Evolutionary conservation across 2,329 filamentous ascomycete genomes (phyloP).

Genomic region (Zalaria obscura): DNA sequence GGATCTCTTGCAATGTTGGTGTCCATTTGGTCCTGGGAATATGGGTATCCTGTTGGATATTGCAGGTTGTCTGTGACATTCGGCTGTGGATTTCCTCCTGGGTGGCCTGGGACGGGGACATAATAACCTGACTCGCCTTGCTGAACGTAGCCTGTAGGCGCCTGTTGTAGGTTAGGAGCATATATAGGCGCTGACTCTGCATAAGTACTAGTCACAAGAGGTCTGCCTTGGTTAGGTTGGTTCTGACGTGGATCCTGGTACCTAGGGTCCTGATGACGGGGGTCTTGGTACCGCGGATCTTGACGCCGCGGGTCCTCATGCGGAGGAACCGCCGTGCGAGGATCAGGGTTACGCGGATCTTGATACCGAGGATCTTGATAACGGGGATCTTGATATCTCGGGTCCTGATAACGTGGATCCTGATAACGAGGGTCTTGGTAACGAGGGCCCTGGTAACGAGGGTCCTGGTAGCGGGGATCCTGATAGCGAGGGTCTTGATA

Average conservation of each 20-base stretch:
- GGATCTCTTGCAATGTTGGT: conserved; percentile 9
- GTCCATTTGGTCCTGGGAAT: conserved; percentile 7
- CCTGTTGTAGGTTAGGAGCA: neutral
- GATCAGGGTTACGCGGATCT: conserved; percentile 2
- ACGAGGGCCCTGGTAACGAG: neutral
- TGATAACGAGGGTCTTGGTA: too few species aligned
- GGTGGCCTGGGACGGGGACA: conserved; percentile 5
- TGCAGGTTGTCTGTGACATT: conserved; percentile 9
- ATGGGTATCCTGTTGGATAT: conserved; percentile 12
- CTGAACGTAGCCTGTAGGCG: conserved; percentile 2
- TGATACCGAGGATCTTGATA: neutral
- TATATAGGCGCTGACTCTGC: neutral
- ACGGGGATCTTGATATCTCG: conserved; percentile 3
- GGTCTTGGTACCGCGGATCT: too few species aligned
- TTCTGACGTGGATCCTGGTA: conserved; percentile 2
- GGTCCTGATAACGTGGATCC: too few species aligned
- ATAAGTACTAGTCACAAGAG: conserved; percentile 2
- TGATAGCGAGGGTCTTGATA: neutral
- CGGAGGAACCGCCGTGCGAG: conserved; percentile 1
- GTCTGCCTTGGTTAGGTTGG: conserved; percentile 1
- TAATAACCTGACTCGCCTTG: neutral
- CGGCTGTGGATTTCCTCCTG: conserved; percentile 11
- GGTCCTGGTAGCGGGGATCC: conserved; percentile 1
- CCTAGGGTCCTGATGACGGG: neutral
- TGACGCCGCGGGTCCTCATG: neutral